Evolutionary conservation across 352 stramenopile genomes (phyloP).

Genomic region (Phytophthora podocarpi): DNA sequence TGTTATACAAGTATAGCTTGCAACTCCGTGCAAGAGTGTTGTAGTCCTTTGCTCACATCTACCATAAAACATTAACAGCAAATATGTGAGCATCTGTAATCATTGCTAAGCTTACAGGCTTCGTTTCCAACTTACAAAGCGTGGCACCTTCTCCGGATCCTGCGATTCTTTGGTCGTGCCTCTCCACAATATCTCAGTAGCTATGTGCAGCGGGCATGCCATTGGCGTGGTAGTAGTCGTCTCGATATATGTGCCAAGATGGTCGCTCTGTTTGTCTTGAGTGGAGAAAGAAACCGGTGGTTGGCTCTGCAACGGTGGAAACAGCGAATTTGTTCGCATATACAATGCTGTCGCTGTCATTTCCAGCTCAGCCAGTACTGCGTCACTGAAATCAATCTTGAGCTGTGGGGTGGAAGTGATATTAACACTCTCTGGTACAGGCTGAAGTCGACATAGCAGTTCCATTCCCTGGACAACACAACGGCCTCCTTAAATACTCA

Average conservation of each 20-base stretch:
- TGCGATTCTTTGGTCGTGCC: conserved; percentile 8
- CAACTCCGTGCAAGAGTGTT: conserved; percentile 29
- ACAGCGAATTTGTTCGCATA: conserved; percentile 14
- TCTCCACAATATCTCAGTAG: conserved; percentile 23
- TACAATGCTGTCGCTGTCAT: conserved; percentile 2
- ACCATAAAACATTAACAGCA: neutral
- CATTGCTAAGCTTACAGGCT: too few relatives aligned
- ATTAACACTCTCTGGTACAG: neutral
- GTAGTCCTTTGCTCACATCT: conserved; percentile 13
- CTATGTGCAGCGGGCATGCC: conserved; percentile 14
- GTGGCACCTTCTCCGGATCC: conserved; percentile 25
- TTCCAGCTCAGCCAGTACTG: conserved; percentile 13
- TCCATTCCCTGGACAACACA: conserved; percentile 16
- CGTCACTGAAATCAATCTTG: conserved; percentile 10
- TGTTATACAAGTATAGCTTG: conserved; percentile 17
- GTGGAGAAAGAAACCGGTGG: neutral
- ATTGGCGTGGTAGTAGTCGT: conserved; percentile 21
- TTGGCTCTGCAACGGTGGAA: neutral
- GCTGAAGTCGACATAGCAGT: conserved; percentile 8
- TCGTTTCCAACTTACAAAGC: conserved; percentile 27
- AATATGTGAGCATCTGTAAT: too few relatives aligned
- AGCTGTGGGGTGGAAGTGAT: neutral
- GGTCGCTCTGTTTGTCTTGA: conserved; percentile 5
- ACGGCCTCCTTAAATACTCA: too few relatives aligned
- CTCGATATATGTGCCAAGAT: conserved; percentile 23